phyloP scores from a whole-genome alignment of 371 early-diverging fungal genomes.

The Rhizopus arrhizus region DNA sequence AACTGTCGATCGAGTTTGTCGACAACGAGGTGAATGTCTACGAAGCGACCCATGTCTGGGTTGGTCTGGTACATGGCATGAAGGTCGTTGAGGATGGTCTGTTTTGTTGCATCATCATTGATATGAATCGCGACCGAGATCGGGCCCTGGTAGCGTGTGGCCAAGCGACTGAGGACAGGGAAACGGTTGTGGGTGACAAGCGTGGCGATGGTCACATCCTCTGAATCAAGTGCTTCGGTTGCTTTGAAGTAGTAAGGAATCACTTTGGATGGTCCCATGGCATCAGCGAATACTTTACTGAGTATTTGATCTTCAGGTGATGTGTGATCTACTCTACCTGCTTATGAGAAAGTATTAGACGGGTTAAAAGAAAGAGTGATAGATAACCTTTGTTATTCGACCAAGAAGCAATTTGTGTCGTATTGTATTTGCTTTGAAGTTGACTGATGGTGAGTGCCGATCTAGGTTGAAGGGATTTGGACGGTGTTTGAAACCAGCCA shows the following conservation, averaged over 20 bases:
- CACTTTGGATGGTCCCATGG: constrained; percentile 67
- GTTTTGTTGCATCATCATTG: constrained; percentile 55
- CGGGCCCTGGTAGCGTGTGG: constrained; percentile 30
- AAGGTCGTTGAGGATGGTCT: constrained; percentile 50
- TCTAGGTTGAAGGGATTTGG: not conserved
- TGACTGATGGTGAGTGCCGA: constrained; percentile 21
- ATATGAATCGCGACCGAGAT: constrained; percentile 67
- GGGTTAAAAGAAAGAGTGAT: constrained; percentile 8
- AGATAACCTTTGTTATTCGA: constrained; percentile 33
- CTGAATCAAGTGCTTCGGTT: constrained; percentile 45
- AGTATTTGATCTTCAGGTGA: too few relatives aligned
- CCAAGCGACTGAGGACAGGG: constrained; percentile 47
- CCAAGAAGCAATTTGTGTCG: constrained; percentile 33
- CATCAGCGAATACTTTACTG: constrained; percentile 53
- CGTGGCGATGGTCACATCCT: constrained; percentile 54
- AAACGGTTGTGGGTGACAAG: constrained; percentile 57
- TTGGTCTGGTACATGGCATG: constrained; percentile 53
- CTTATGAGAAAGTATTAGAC: constrained; percentile 10
- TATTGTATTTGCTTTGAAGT: constrained; percentile 24
- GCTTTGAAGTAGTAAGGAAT: constrained; percentile 65
- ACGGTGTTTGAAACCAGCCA: constrained; percentile 21
- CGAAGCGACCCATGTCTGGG: constrained; percentile 54
- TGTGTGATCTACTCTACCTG: too few relatives aligned
- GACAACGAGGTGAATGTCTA: constrained; percentile 62
- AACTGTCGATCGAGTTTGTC: constrained; percentile 64